Evolutionary conservation across 192 early-diverging fungal genomes (phyloP).

Genomic region (Entomortierella chlamydospora): DNA sequence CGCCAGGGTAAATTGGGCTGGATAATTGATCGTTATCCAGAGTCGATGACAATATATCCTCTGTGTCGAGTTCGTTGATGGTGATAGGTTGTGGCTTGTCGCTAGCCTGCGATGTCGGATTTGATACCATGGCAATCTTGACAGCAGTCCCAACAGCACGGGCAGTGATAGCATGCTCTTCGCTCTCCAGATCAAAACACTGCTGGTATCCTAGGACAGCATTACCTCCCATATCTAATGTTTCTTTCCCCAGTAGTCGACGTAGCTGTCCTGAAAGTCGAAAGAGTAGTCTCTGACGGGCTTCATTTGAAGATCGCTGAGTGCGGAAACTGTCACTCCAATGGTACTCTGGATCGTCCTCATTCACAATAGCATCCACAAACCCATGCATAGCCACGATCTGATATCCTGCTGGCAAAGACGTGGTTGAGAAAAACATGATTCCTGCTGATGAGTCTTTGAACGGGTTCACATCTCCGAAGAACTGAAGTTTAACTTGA

Average conservation of each 20-base stretch:
- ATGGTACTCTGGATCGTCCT: slow-evolving; percentile 87
- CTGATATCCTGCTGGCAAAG: slow-evolving; percentile 65
- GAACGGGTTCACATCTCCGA: slow-evolving; percentile 87
- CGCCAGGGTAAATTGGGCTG: slow-evolving; percentile 5
- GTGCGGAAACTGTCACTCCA: slow-evolving; percentile 86
- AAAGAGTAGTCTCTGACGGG: slow-evolving; percentile 76
- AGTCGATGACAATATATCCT: slow-evolving; percentile 29
- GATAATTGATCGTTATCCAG: slow-evolving; percentile 17
- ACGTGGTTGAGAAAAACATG: slow-evolving; percentile 73
- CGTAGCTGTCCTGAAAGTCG: slow-evolving; percentile 74
- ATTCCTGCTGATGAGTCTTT: slow-evolving; percentile 76
- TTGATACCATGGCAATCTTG: slow-evolving; percentile 54
- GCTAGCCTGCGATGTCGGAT: slow-evolving; percentile 24
- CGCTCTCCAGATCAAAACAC: slow-evolving; percentile 81
- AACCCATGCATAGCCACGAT: slow-evolving; percentile 75
- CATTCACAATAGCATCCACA: slow-evolving; percentile 73
- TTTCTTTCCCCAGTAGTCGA: slow-evolving; percentile 81
- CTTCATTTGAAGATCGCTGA: slow-evolving; percentile 82
- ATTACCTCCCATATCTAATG: slow-evolving; percentile 78
- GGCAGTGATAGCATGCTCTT: slow-evolving; percentile 77
- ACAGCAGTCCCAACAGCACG: slow-evolving; percentile 84
- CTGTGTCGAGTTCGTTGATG: slow-evolving; percentile 27
- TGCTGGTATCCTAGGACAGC: slow-evolving; percentile 80
- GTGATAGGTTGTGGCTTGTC: slow-evolving; percentile 34
- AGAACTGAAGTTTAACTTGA: slow-evolving; percentile 80